Evolutionary conservation across 352 stramenopile genomes (phyloP).

Genomic region (Pythium scleroteichum): DNA sequence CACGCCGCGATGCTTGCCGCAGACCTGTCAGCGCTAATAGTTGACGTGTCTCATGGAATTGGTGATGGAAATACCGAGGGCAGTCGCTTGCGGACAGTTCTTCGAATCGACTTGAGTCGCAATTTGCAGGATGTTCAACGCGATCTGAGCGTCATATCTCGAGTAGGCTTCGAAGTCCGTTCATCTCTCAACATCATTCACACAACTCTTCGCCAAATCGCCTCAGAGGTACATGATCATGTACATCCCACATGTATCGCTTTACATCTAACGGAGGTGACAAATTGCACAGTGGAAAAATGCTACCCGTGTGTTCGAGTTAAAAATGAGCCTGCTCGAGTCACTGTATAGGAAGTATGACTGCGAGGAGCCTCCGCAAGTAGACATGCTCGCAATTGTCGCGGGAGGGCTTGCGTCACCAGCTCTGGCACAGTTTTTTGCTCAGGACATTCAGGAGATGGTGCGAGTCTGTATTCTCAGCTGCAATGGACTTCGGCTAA

Average conservation of each 20-base stretch:
- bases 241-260: no score
- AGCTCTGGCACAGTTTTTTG: slow-evolving; percentile 74
- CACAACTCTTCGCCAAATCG: slow-evolving; percentile 44
- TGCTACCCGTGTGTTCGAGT: slow-evolving; percentile 70
- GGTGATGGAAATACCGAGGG: not conserved
- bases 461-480: slow-evolving; percentile 24
- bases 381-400: slow-evolving; percentile 70
- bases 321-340: slow-evolving; percentile 75
- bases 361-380: slow-evolving; percentile 57
- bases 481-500: not conserved
- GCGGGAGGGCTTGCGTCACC: slow-evolving; percentile 61
- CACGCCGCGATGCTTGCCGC: slow-evolving; percentile 12
- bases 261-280: no score
- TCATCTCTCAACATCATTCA: slow-evolving; percentile 39
- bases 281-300: slow-evolving; percentile 62
- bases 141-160: slow-evolving; percentile 13
- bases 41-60: slow-evolving; percentile 8
- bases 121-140: slow-evolving; percentile 12
- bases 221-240: slow-evolving; percentile 29
- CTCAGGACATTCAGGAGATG: slow-evolving; percentile 83
- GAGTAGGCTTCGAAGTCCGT: slow-evolving; percentile 18
- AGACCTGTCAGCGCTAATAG: slow-evolving; percentile 21
- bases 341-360: slow-evolving; percentile 82
- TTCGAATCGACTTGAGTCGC: slow-evolving; percentile 14
- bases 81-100: not conserved